Evolutionary conservation across 2,329 filamentous ascomycete genomes (phyloP).

Genomic region (Ophiostoma novo-ulmi): DNA sequence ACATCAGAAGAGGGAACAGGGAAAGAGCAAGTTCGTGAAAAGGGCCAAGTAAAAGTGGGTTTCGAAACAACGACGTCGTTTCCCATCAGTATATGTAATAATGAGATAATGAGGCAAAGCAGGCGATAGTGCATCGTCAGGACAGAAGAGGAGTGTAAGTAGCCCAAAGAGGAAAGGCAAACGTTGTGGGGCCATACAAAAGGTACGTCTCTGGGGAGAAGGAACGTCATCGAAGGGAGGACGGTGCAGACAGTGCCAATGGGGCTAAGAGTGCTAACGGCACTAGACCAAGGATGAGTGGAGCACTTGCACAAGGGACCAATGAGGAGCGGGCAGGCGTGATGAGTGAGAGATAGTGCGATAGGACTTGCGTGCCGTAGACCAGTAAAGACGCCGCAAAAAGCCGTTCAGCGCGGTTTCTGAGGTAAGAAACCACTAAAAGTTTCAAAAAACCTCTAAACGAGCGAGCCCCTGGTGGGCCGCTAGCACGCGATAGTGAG

Average conservation of each 20-base stretch:
- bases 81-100: neutral
- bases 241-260: slow-evolving; percentile 13
- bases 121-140: neutral
- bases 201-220: neutral
- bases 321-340: neutral
- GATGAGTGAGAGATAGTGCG: neutral
- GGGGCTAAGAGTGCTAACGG: neutral
- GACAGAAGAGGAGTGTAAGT: slow-evolving; percentile 8
- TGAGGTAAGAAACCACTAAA: neutral
- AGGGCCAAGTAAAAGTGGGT: neutral
- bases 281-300: slow-evolving; percentile 14
- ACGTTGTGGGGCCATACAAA: neutral
- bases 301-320: neutral
- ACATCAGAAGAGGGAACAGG: neutral
- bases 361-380: neutral
- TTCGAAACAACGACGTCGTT: neutral
- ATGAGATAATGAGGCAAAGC: slow-evolving; percentile 4
- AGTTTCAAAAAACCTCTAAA: neutral
- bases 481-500: slow-evolving; percentile 1
- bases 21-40: slow-evolving; percentile 16
- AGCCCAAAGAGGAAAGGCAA: slow-evolving; percentile 12
- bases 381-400: neutral
- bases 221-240: slow-evolving; percentile 9
- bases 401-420: neutral
- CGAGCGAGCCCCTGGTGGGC: neutral